Conservation (phyloP, 805 yeast genomes). For the Barnettozyma vustinii region DNA sequence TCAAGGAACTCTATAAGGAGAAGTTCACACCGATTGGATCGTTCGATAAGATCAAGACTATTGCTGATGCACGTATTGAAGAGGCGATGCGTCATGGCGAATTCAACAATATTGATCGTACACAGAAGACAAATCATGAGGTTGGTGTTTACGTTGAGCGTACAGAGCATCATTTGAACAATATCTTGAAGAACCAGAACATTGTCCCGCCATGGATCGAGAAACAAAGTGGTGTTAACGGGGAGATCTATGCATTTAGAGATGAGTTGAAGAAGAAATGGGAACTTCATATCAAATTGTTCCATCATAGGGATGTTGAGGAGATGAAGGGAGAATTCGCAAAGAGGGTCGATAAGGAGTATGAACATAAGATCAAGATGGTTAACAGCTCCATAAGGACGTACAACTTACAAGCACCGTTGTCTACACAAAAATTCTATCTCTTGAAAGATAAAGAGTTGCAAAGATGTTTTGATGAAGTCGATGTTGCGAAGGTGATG, state of each 20-base stretch:
- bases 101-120: constrained; percentile 59
- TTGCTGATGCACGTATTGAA: constrained; percentile 74
- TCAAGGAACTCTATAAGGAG: constrained; percentile 58
- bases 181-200: constrained; percentile 69
- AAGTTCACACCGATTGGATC: constrained; percentile 41
- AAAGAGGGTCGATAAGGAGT: constrained; percentile 17
- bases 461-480: constrained; percentile 31
- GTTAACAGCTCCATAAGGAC: constrained; percentile 49
- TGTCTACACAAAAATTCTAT: constrained; percentile 53
- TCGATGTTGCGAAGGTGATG: constrained; percentile 18
- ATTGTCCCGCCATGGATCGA: constrained; percentile 90
- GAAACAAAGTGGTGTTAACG: constrained; percentile 53
- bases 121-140: constrained; percentile 46
- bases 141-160: constrained; percentile 55
- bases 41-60: constrained; percentile 43
- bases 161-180: constrained; percentile 75
- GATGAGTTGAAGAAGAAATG: constrained; percentile 36
- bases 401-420: constrained; percentile 60
- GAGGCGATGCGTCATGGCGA: constrained; percentile 70
- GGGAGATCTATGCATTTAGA: constrained; percentile 44
- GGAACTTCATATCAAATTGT: constrained; percentile 22
- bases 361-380: constrained; percentile 29
- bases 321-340: constrained; percentile 15
- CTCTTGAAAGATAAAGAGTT: constrained; percentile 41
- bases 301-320: constrained; percentile 9